A percentile compares a stretch with the other conserved stretches of the same genome.
phyloP scores from a whole-genome alignment of 768 basidiomycete genomes.

The Rossbeevera mucosa region DNA sequence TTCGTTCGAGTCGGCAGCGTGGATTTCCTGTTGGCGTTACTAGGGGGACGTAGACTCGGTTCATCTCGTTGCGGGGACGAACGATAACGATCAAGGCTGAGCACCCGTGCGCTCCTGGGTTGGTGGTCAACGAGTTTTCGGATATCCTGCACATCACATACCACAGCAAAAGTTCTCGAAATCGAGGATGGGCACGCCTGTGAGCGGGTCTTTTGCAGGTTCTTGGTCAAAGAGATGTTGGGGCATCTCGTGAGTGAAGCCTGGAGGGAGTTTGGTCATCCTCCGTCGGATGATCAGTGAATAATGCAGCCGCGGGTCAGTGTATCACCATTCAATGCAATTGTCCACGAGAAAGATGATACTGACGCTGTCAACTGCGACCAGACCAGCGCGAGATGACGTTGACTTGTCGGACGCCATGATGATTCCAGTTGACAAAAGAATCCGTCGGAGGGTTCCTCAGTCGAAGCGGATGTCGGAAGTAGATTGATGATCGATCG shows the following conservation, averaged over 20 bases:
- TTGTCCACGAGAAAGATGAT: slow-evolving; percentile 76
- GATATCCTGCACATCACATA: too few species aligned
- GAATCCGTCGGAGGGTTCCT: too few species aligned
- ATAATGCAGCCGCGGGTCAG: not conserved
- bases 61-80: too few species aligned
- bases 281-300: slow-evolving; percentile 32
- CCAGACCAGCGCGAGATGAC: slow-evolving; percentile 17
- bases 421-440: too few species aligned
- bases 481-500: too few species aligned
- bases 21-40: slow-evolving; percentile 51
- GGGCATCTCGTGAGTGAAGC: slow-evolving; percentile 67
- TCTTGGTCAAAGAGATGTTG: slow-evolving; percentile 54
- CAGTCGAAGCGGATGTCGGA: too few species aligned
- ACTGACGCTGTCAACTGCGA: slow-evolving; percentile 35
- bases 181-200: slow-evolving; percentile 62
- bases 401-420: slow-evolving; percentile 3
- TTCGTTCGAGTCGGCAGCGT: slow-evolving; percentile 38
- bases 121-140: not conserved
- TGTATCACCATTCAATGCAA: slow-evolving; percentile 70
- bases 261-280: slow-evolving; percentile 77
- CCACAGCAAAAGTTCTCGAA: slow-evolving; percentile 70
- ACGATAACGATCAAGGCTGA: slow-evolving; percentile 72
- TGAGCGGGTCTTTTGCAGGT: slow-evolving; percentile 39
- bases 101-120: slow-evolving; percentile 75
- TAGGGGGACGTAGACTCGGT: too few species aligned